These are phyloP conservation scores for Fraxinus velutina DNA, from an alignment of 305 asterid genomes.

Conservation along the genomic window DNA sequence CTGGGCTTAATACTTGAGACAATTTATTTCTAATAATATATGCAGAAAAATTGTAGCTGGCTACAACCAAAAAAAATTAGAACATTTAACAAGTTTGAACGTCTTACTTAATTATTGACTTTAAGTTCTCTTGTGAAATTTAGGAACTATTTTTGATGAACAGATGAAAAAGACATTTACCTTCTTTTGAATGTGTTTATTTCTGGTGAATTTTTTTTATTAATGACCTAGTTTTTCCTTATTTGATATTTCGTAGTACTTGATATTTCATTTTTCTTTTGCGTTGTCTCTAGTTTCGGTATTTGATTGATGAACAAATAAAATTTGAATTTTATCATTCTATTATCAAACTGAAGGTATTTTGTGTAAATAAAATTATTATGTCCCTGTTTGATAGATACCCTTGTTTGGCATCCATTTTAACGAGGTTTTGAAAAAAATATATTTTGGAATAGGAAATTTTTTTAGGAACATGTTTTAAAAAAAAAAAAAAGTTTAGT, in stretches of 20 bases:
- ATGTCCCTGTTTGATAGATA: not conserved
- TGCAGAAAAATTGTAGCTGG: not conserved
- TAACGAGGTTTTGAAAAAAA: no score
- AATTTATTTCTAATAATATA: not conserved
- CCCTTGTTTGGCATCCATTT: no score
- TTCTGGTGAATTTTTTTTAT: not conserved
- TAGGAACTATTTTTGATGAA: not conserved
- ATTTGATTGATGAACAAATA: not conserved
- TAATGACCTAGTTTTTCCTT: not conserved
- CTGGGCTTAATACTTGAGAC: not conserved
- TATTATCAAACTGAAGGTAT: not conserved
- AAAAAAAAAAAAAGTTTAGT: no score
- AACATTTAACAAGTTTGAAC: not conserved
- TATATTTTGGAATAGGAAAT: no score
- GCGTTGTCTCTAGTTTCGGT: not conserved
- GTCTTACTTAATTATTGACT: not conserved
- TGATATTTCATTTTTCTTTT: not conserved
- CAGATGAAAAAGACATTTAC: not conserved
- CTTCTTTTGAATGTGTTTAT: not conserved
- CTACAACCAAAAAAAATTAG: not conserved
- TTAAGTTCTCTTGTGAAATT: not conserved
- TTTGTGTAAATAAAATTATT: not conserved
- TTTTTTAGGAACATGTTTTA: no score
- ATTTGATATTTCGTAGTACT: not conserved
- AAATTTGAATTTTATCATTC: not conserved